Evolutionary conservation across 768 basidiomycete genomes (phyloP), one percentile per base, ranked within the genome.

Genomic region (Hirschioporus abietinus): DNA sequence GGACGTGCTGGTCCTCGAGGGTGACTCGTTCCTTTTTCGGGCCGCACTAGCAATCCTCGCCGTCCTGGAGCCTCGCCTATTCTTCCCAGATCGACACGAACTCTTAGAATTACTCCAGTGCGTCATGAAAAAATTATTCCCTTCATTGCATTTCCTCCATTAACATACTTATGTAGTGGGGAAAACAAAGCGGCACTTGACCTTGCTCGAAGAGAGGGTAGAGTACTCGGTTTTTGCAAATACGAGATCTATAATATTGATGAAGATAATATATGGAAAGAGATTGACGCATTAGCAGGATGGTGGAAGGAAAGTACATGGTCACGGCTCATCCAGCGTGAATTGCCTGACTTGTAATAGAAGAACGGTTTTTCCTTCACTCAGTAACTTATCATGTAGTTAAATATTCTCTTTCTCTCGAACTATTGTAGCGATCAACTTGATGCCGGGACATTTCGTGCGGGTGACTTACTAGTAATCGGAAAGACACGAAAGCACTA

Each of bases 301-400:
- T 93, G 92, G 93, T 96, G 95, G 94, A 93, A 87, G 73, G 92
- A 95, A 72, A 91, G 87, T 68, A 96, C 93, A 63, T 96, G 93
- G 93, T 86, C 81, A 52, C 80, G 94, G 67, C 77, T 96, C 65
- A 86, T 93, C 71, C 87, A 89, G 69, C 82, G 94, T 74, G 93
- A 96, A 76, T 76, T 95, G 65, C 93, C 93, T n/a, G 94, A 95
- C 77, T 64, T 85, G 70, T 80, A 71, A 70, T 20, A 61, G 60
- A 18, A 15, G 5, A 23, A 6, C 12, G 42, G 42, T 36, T 15
- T n/a, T n/a, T n/a, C n/a, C n/a, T n/a, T n/a, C n/a, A n/a, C n/a
- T n/a, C n/a, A n/a, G 20, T 52, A 52, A 52, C 4, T 52, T 52
- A 52, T 52, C 1, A 52, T 52, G 42, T 52, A 20, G 20, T 52